Evolutionary conservation across 306 rosid species (phyloP).

Genomic region (Castanea mollissima): DNA sequence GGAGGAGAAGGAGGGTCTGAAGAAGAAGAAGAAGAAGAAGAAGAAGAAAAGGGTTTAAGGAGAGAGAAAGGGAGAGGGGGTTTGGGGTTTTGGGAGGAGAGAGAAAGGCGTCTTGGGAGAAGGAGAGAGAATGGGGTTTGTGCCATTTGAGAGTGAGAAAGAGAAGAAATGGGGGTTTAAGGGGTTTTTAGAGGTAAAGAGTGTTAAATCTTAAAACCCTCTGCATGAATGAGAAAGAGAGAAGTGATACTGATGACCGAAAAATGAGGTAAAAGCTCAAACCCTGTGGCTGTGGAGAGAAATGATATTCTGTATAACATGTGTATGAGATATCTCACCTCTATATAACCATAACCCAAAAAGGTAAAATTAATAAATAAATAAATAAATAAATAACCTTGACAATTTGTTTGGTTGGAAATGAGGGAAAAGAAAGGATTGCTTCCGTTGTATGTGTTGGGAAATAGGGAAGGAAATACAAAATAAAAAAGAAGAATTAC

Average conservation of each 20-base stretch:
- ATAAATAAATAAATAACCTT: too few relatives aligned
- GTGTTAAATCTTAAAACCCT: conserved; percentile 17
- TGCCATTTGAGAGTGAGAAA: conserved; percentile 33
- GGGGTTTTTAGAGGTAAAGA: neutral
- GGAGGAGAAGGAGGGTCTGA: conserved; percentile 30
- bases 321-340: too few relatives aligned
- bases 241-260: neutral
- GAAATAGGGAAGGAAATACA: too few relatives aligned
- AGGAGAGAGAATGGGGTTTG: conserved; percentile 60
- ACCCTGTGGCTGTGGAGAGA: conserved; percentile 30
- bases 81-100: conserved; percentile 34
- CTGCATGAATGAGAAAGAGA: conserved; percentile 20
- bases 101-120: conserved; percentile 55
- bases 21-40: conserved; percentile 27
- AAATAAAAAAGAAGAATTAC: too few relatives aligned
- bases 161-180: neutral
- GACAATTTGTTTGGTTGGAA: too few relatives aligned
- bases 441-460: too few relatives aligned
- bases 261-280: conserved; percentile 15
- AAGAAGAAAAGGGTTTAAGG: conserved; percentile 28
- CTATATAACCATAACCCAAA: too few relatives aligned
- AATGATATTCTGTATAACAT: neutral
- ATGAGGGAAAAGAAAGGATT: too few relatives aligned
- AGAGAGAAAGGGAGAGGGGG: conserved; percentile 18
- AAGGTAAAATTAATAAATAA: too few relatives aligned